These are phyloP conservation scores for Candida maltosa DNA, from an alignment of 805 yeast genomes.

Conservation along the genomic window DNA sequence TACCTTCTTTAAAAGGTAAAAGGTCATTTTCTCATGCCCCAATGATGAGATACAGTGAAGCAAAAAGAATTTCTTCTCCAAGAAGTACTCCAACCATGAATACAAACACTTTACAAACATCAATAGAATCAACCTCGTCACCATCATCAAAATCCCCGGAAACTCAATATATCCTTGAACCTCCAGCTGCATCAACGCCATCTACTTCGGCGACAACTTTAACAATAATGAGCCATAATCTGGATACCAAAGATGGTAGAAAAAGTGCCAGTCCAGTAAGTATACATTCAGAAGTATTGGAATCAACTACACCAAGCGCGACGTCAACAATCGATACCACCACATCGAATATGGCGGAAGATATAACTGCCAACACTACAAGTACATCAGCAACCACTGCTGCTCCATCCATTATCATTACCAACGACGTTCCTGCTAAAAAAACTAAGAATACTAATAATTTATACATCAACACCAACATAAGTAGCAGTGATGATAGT, in stretches of 20 bases:
- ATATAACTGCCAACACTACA: no score
- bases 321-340: no score
- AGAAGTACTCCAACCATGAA: constrained; percentile 1
- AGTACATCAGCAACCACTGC: no score
- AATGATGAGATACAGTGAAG: background rate
- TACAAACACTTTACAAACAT: background rate
- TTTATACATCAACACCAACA: background rate
- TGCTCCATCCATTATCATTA: constrained; percentile 5
- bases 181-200: constrained; percentile 1
- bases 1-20: constrained; percentile 8
- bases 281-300: background rate
- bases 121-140: background rate
- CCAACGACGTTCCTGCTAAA: background rate
- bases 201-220: background rate
- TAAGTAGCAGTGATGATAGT: background rate
- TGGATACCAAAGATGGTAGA: background rate
- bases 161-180: constrained; percentile 2
- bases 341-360: no score
- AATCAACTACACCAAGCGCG: no score
- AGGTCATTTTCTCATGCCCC: constrained; percentile 1
- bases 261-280: constrained; percentile 1
- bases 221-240: no score
- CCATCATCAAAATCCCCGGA: constrained; percentile 2
- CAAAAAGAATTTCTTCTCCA: constrained; percentile 5
- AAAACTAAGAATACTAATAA: background rate